phyloP scores from a whole-genome alignment of 805 yeast genomes.

The Huiozyma sinensis region DNA sequence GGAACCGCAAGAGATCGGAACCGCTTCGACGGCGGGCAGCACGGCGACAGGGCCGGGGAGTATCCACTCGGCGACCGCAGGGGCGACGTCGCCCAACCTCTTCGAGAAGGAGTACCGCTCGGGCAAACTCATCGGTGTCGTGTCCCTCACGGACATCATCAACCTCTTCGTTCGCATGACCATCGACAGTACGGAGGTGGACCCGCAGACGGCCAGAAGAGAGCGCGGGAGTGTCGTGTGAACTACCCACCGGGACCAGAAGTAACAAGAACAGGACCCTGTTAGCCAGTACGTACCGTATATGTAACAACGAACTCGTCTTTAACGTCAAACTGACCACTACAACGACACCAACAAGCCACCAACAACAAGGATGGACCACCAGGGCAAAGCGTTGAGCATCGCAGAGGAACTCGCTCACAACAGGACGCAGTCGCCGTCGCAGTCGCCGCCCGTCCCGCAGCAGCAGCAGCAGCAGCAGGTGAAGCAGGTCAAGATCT shows the following conservation, averaged over 20 bases:
- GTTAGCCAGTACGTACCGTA: no score
- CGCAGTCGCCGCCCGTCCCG: no score
- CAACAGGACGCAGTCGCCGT: conserved; percentile 13
- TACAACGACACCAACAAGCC: not conserved
- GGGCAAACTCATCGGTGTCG: conserved; percentile 83
- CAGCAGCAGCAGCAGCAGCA: not conserved
- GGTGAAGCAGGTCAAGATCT: conserved; percentile 11
- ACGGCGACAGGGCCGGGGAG: not conserved
- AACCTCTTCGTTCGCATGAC: conserved; percentile 59
- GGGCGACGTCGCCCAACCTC: conserved; percentile 18
- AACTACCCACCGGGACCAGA: not conserved
- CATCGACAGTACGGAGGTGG: conserved; percentile 59
- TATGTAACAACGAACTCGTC: no score
- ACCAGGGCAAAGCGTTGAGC: conserved; percentile 12
- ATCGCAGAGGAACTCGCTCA: conserved; percentile 27
- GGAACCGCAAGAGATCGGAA: no score
- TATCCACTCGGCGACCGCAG: conserved; percentile 7
- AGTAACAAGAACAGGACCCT: not conserved
- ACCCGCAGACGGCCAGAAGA: conserved; percentile 80
- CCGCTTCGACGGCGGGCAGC: not conserved
- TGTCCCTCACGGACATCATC: conserved; percentile 82
- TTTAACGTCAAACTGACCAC: not conserved
- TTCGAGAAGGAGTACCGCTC: conserved; percentile 44
- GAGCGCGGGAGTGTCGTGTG: conserved; percentile 57
- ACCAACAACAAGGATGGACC: not conserved